A percentile compares a stretch with the other conserved stretches of the same genome.
Evolutionary conservation across 352 stramenopile species (phyloP).

Genomic region (Pythium apleroticum): DNA sequence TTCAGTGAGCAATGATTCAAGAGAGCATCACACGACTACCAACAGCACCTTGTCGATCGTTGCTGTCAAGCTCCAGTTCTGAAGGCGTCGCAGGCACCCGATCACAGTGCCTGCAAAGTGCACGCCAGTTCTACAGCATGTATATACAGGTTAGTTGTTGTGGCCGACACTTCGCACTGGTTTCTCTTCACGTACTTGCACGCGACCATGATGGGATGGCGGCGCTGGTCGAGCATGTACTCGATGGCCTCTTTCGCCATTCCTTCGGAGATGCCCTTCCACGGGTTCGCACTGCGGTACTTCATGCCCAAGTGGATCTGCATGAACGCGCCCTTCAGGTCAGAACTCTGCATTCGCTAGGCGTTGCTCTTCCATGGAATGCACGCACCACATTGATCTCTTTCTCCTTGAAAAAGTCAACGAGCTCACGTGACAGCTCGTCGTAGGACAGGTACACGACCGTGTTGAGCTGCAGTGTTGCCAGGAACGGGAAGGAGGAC

Average conservation of each 20-base stretch:
- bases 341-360: not conserved
- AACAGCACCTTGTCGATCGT: conserved; percentile 78
- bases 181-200: conserved; percentile 89
- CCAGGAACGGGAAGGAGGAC: conserved; percentile 82
- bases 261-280: conserved; percentile 78
- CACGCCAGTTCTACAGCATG: conserved; percentile 52
- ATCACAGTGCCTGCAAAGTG: conserved; percentile 80
- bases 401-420: conserved; percentile 82
- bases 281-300: conserved; percentile 64
- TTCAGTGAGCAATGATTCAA: not conserved
- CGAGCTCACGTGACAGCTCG: conserved; percentile 72
- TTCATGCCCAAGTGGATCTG: conserved; percentile 84
- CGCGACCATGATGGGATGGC: conserved; percentile 83
- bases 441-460: conserved; percentile 87
- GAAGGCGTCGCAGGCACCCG: conserved; percentile 73
- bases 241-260: conserved; percentile 88
- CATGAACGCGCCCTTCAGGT: not conserved
- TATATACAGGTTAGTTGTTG: not conserved
- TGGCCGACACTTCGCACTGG: not conserved
- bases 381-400: conserved; percentile 67
- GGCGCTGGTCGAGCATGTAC: conserved; percentile 76
- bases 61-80: conserved; percentile 86
- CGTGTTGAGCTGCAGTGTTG: conserved; percentile 78
- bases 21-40: not conserved
- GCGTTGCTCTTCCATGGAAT: not conserved